Percentiles rank a stretch among this genome's conserved stretches.
Conservation (phyloP, 139 green algal genomes). For the Pseudopediastrum boryanum region DNA sequence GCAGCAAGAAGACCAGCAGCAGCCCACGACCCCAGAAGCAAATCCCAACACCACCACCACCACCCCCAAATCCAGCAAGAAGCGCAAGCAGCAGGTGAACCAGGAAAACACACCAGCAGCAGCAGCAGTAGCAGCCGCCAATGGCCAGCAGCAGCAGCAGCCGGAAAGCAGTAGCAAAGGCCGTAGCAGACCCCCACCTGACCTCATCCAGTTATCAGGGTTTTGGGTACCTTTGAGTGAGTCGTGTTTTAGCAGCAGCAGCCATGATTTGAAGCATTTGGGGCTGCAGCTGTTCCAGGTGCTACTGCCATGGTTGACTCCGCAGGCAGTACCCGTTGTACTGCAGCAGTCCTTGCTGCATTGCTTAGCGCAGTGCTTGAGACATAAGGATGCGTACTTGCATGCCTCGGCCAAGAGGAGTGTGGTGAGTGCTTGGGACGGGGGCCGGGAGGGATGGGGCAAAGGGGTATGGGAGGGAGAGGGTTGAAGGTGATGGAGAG, state of each 20-base stretch:
- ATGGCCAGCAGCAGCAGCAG: neutral
- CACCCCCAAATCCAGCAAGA: no score
- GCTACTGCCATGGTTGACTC: constrained; percentile 56
- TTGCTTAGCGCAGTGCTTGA: constrained; percentile 47
- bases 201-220: constrained; percentile 51
- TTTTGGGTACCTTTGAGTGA: constrained; percentile 56
- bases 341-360: constrained; percentile 61
- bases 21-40: no score
- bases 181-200: constrained; percentile 1
- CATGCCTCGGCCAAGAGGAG: constrained; percentile 61
- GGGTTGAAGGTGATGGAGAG: neutral
- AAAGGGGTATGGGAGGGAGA: neutral
- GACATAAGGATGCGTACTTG: constrained; percentile 58
- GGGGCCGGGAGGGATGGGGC: neutral
- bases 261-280: constrained; percentile 77
- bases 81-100: no score
- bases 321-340: constrained; percentile 39
- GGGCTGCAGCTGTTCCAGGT: constrained; percentile 74
- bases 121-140: neutral
- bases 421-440: constrained; percentile 40
- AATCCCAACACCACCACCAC: no score
- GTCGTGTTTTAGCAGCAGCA: constrained; percentile 56
- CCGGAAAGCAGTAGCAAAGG: neutral
- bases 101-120: constrained; percentile 11
- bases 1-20: no score